phyloP scores from a whole-genome alignment of 2,329 filamentous ascomycete species.

The Penicillium rolfsii region DNA sequence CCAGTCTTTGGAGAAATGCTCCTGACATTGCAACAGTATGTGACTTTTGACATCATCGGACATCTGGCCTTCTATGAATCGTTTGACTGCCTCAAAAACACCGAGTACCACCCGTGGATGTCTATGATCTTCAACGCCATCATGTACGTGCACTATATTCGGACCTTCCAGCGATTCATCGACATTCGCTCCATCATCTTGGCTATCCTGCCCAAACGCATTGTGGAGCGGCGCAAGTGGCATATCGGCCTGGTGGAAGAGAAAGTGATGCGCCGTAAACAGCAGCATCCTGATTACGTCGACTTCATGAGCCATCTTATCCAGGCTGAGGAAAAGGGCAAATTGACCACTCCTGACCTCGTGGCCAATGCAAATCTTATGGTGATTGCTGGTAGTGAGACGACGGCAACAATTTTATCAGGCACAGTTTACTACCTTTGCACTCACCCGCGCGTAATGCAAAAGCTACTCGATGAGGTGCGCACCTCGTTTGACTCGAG shows the following conservation, averaged over 20 bases:
- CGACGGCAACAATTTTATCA: background rate
- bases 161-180: constrained; percentile 11
- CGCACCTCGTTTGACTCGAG: constrained; percentile 1
- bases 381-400: constrained; percentile 9
- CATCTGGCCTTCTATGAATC: constrained; percentile 8
- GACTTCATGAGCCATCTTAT: constrained; percentile 14
- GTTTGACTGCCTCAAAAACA: constrained; percentile 12
- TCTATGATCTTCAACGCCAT: constrained; percentile 10
- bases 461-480: constrained; percentile 2
- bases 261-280: constrained; percentile 10
- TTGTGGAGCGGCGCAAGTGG: constrained; percentile 13
- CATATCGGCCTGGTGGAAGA: constrained; percentile 12
- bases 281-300: constrained; percentile 12
- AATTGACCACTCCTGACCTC: constrained; percentile 5
- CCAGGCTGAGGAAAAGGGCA: constrained; percentile 12
- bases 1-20: background rate
- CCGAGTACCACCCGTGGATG: constrained; percentile 12
- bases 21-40: background rate
- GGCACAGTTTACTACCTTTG: constrained; percentile 4
- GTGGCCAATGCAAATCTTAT: constrained; percentile 13
- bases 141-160: constrained; percentile 12
- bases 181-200: constrained; percentile 10
- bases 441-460: background rate
- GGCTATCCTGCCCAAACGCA: constrained; percentile 10
- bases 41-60: constrained; percentile 14